These are phyloP conservation scores for Sporothrix curviconia DNA, from an alignment of 2,329 filamentous ascomycete genomes.

Conservation along the genomic window DNA sequence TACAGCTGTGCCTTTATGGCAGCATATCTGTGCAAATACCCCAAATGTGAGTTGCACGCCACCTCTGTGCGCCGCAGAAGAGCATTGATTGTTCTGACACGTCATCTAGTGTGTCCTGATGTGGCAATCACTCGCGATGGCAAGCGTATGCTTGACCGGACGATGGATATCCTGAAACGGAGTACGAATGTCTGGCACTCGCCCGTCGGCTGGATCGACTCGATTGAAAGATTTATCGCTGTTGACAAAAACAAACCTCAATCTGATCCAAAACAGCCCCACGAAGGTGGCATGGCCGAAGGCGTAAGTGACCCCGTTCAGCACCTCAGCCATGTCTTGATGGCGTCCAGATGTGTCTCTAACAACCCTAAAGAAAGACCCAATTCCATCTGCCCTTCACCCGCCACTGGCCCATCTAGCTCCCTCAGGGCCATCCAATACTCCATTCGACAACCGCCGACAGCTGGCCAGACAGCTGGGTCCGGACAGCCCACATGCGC, in stretches of 20 bases:
- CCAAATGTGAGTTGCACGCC: constrained; percentile 14
- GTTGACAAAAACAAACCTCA: constrained; percentile 34
- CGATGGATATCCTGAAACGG: constrained; percentile 37
- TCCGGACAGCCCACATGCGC: constrained; percentile 5
- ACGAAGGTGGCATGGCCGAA: constrained; percentile 44
- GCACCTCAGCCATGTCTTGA: not conserved
- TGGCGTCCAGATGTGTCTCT: too few relatives aligned
- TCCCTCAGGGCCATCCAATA: constrained; percentile 18
- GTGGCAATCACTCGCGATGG: constrained; percentile 32
- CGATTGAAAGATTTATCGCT: constrained; percentile 37
- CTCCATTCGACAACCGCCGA: constrained; percentile 15
- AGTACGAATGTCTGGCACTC: constrained; percentile 44
- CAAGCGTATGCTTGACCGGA: constrained; percentile 38
- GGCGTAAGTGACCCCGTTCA: constrained; percentile 26
- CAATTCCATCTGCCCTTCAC: constrained; percentile 21
- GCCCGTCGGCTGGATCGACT: constrained; percentile 42
- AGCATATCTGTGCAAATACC: constrained; percentile 43
- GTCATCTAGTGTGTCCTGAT: constrained; percentile 37
- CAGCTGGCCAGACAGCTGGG: constrained; percentile 12
- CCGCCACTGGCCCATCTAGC: constrained; percentile 16
- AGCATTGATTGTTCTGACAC: not conserved
- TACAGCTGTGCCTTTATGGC: constrained; percentile 46
- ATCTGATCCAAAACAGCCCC: constrained; percentile 21
- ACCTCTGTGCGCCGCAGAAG: not conserved
- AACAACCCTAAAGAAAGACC: constrained; percentile 18